Base-by-base conservation (phyloP, 1,284 basidiomycete species). In the Athelia sp. region DNA sequence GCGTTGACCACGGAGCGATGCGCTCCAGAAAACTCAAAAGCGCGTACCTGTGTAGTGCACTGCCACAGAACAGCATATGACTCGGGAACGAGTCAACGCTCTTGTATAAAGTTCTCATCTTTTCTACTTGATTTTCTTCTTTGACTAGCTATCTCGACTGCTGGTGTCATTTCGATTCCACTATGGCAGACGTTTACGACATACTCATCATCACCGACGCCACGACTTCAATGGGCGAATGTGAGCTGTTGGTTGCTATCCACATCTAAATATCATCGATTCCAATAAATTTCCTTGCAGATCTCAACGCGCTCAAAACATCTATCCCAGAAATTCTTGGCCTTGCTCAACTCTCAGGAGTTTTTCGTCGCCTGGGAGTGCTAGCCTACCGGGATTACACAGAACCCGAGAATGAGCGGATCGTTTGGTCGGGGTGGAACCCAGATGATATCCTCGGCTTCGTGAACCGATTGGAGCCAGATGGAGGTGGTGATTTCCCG, bases 361-460 rank as follows among this genome's bases (percentile, higher is more conserved):
- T 52, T n/a, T 61, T 61, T 43, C 48, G 47, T 21, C 58, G 60
- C 14, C 50, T 62, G 8, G 60, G 59, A 36, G 52, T 62, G n/a
- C 47, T 62, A n/a, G 56, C 60, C 6, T 61, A 61, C 50, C 54
- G 52, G 32, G 58, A 62, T 42, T 61, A 61, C n/a, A 17, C 8
- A 6, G 58, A 58, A 21, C 32, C 49, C 17, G 49, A 57, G 32
- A 48, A 61, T 43, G 26, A 29, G 13, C 13, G 26, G 6, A 42
- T 50, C 14, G 50, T 54, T 31, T 62, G 56, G 58, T 59, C 56
- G 9, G 61, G 58, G 1, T 62, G 59, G 58, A 57, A 61, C 46
- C 15, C 36, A 40, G 42, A 52, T 3, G 51, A 55, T 32, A 50
- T 62, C 3, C 21, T 46, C 1, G 50, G 49, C 14, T 59, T 59